Evolutionary conservation across 108 stramenopile species (phyloP), one percentile per base, ranked within the genome.

Genomic region (Nannochloropsis salina): DNA sequence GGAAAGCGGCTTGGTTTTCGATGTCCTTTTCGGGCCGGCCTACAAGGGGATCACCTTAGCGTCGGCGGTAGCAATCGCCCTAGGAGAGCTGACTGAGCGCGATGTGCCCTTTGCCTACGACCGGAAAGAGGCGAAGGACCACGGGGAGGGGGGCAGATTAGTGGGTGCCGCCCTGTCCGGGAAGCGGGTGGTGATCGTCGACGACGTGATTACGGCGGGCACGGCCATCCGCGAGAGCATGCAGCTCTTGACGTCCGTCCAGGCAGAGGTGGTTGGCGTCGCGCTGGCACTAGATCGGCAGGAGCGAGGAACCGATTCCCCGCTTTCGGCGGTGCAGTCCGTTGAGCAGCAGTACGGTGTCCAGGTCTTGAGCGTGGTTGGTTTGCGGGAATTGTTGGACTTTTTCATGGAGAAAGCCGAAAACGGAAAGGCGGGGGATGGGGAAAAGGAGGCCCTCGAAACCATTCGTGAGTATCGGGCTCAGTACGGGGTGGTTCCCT

Each of bases 11-110:
- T 11, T 96, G 5, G 93, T 86, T 9, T 99, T 99, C 87, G 97
- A 98, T 82, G 95, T 98, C 15, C 80, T 98, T 21, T 98, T 99
- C 90, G 99, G 99, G 9, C 99, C 99, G 42, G 99, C 99, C 6
- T 99, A 99, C 94, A 99, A 99, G 92, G 99, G 99, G 45, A 99
- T 99, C 86, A 95, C 97, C 9, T 89, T 99, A n/a, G 97, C 95
- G 9, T 95, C 97, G 18, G 93, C 96, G 20, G 95, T 98, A 6
- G 93, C 94, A n/a, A 91, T 94, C 18, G 94, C 97, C 9, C 93
- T 98, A 10, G 96, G 94, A 89, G 93, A 86, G 81, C 92, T 93
- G 79, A 93, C 88, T 88, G 96, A 96, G 8, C 86, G 94, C 74
- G 92, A 95, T 87, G 92, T 94, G 18, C 95, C 94, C 9, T 96